These are phyloP conservation scores for Thermothelomyces thermophilus DNA, from an alignment of 2,329 filamentous ascomycete species.

Conservation along the genomic window DNA sequence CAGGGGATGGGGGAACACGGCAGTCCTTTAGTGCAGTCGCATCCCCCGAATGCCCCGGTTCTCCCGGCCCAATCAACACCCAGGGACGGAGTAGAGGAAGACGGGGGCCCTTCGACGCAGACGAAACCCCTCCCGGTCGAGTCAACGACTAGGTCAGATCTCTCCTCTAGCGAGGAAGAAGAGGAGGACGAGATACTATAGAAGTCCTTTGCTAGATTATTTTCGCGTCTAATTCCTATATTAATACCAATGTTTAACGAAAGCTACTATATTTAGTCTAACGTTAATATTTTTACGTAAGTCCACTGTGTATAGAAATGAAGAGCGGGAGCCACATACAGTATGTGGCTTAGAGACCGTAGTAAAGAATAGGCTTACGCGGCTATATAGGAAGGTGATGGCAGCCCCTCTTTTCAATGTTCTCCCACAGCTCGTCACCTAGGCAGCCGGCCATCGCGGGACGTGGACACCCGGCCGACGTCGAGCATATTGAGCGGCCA, in stretches of 20 bases:
- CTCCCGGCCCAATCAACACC: constrained; percentile 1
- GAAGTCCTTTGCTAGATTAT: constrained; percentile 4
- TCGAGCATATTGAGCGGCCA: not conserved
- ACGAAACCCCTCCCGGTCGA: constrained; percentile 5
- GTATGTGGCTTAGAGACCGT: not conserved
- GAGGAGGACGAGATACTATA: not conserved
- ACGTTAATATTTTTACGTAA: not conserved
- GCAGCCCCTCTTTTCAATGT: not conserved
- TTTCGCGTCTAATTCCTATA: constrained; percentile 4
- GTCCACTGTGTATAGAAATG: not conserved
- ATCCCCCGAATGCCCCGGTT: constrained; percentile 2
- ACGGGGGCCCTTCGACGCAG: constrained; percentile 3
- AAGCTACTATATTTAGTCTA: not conserved
- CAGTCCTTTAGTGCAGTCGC: not conserved
- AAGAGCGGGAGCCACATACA: not conserved
- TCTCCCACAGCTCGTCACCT: not conserved
- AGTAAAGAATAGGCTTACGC: not conserved
- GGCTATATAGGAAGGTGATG: not conserved
- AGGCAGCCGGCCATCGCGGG: not conserved
- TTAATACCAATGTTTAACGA: constrained; percentile 2
- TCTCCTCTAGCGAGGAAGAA: not conserved
- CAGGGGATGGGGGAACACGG: not conserved
- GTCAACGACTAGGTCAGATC: constrained; percentile 3
- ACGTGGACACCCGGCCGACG: not conserved
- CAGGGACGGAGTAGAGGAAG: constrained; percentile 5